These are phyloP conservation scores for Fusarium robinianum DNA, from an alignment of 2,329 filamentous ascomycete genomes.

Conservation along the genomic window DNA sequence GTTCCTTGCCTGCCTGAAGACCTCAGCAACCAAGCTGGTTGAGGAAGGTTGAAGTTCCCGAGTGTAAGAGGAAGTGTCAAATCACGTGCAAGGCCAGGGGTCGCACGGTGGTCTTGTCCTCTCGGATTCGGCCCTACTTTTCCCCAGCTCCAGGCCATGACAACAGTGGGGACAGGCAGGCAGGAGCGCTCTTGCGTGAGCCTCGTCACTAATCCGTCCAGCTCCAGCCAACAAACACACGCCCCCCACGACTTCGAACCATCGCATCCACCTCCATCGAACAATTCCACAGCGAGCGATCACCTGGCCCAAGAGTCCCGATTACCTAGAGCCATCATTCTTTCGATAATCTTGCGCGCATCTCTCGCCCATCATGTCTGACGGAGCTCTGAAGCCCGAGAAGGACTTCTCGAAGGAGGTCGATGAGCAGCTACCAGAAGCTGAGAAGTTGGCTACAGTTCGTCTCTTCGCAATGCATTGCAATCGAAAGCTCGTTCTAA, in stretches of 20 bases:
- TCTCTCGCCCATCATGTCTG: conserved; percentile 66
- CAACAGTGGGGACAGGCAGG: conserved; percentile 35
- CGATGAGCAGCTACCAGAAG: conserved; percentile 88
- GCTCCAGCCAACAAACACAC: conserved; percentile 35
- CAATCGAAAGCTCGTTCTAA: conserved; percentile 15
- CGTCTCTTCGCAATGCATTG: conserved; percentile 41
- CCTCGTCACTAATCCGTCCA: conserved; percentile 39
- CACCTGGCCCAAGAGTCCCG: neutral
- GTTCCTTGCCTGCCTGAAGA: too few relatives aligned
- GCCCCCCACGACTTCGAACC: conserved; percentile 30
- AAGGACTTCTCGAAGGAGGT: conserved; percentile 99
- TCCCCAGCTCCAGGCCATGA: conserved; percentile 26
- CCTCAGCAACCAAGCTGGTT: too few relatives aligned
- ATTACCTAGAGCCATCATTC: neutral
- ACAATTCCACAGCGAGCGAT: conserved; percentile 10
- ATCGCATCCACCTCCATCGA: conserved; percentile 28
- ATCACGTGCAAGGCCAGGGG: too few relatives aligned
- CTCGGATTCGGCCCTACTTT: too few relatives aligned
- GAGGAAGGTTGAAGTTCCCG: too few relatives aligned
- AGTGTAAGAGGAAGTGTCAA: too few relatives aligned
- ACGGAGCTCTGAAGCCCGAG: conserved; percentile 85
- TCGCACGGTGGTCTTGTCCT: too few relatives aligned
- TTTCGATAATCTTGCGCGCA: conserved; percentile 12
- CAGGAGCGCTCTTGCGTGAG: conserved; percentile 47
- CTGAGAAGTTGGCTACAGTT: conserved; percentile 87